Conservation (phyloP, 148 eudicot species). For the Persicaria tinctoria region DNA sequence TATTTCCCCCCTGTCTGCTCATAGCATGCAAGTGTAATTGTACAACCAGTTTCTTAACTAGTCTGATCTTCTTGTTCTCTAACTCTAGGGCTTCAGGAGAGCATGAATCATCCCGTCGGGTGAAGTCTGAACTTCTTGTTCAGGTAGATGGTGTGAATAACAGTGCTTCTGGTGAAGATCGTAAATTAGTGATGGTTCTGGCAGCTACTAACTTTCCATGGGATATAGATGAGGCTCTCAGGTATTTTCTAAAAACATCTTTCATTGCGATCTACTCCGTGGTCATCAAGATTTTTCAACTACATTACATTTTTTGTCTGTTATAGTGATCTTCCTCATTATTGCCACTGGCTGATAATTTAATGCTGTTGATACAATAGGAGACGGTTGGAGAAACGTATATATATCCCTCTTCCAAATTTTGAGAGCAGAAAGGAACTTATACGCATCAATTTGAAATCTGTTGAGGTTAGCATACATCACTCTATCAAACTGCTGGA, state of each 20-base stretch:
- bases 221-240: conserved; percentile 98
- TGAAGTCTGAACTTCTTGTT: conserved; percentile 95
- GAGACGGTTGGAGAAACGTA: conserved; percentile 94
- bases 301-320: background rate
- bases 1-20: background rate
- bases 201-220: conserved; percentile 99
- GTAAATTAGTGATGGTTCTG: conserved; percentile 97
- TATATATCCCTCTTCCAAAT: conserved; percentile 92
- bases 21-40: background rate
- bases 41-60: background rate
- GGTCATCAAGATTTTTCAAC: background rate
- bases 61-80: background rate
- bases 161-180: conserved; percentile 81
- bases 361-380: conserved; percentile 29
- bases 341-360: background rate
- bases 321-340: background rate
- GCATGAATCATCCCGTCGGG: conserved; percentile 98
- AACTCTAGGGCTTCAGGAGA: conserved; percentile 89
- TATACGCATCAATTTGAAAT: conserved; percentile 83
- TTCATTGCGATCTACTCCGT: background rate
- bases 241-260: conserved; percentile 25
- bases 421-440: conserved; percentile 95
- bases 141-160: conserved; percentile 95
- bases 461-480: conserved; percentile 56
- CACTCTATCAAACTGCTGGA: background rate